Base-by-base conservation (phyloP, 148 eudicot genomes). In the Nepenthes mirabilis region DNA sequence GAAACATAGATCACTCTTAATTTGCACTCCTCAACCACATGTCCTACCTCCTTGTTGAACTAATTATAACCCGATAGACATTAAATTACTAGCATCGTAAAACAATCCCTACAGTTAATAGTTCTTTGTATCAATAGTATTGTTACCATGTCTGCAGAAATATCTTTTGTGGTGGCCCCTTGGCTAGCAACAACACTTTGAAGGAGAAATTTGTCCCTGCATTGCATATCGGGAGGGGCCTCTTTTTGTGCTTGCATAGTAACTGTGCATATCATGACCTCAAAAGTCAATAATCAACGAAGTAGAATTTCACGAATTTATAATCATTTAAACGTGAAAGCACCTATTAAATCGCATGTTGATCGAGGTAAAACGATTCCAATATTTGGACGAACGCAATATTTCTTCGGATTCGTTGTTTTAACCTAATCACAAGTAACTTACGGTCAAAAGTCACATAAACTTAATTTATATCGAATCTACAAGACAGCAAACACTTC, bases 161-260 rank as follows among this genome's bases (percentile, higher is more conserved):
- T 74, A 72, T 90, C 97, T 67, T 84, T 87, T 32, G 83, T 36
- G 3, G 80, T 69, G 34, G 68, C 68, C 62, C 82, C 95, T 36
- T 82, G 73, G 57, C 61, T 67, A 36, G 82, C 85, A 11, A 80
- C 71, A 51, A 66, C 87, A 52, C 89, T 82, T 65, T 90, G 95
- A 59, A 90, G 84, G 12, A 87, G 75, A 75, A 90, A 90, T 72
- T 84, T 84, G 57, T 90, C 97, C 77, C 80, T 84, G 81, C 97
- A 86, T 69, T 84, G 88, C 91, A 90, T 59, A 67, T 84, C 95
- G 3, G 73, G 73, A 57, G 97, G 89, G 61, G 79, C 77, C 70
- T 87, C 95, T 61, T 76, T 87, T 67, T 82, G 91, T 23, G 91
- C 95, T 79, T 87, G 97, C 97, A 87, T 87, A 14, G 95, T 87